Conservation (phyloP, 441 rosid genomes). For the Adansonia grandidieri region DNA sequence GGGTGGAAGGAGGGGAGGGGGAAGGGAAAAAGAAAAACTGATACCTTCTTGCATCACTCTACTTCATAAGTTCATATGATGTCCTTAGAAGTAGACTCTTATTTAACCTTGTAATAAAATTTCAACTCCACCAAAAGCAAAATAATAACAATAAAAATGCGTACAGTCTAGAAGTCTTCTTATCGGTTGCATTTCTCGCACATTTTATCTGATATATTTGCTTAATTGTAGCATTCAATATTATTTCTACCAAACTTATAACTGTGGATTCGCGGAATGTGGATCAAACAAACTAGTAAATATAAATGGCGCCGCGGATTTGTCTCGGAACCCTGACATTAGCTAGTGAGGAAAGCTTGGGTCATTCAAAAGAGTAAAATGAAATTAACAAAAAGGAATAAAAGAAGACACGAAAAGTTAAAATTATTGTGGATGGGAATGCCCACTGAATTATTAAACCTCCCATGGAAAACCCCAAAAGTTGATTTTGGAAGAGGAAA, state of each 20-base stretch:
- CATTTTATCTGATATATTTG: not conserved
- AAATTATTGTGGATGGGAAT: not conserved
- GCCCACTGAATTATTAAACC: not conserved
- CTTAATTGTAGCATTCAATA: not conserved
- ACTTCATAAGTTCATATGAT: not conserved
- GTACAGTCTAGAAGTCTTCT: not conserved
- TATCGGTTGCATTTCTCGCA: not conserved
- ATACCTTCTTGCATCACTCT: not conserved
- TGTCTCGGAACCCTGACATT: not conserved
- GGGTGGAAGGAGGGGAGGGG: too few relatives aligned
- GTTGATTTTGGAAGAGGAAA: not conserved
- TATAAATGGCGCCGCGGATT: not conserved
- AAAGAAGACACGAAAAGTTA: not conserved
- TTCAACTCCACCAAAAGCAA: not conserved
- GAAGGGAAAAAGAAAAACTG: not conserved
- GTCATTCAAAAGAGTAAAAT: not conserved
- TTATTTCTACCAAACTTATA: not conserved
- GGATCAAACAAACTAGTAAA: not conserved
- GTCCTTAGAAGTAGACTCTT: not conserved
- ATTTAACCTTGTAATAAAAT: not conserved
- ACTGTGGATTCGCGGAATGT: not conserved
- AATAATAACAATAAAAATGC: not conserved
- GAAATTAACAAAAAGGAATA: not conserved
- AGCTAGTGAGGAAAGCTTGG: not conserved
- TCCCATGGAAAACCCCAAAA: not conserved